Evolutionary conservation across 805 yeast species (phyloP), one percentile per base, ranked within the genome.

Genomic region (Kodamaea laetipori): DNA sequence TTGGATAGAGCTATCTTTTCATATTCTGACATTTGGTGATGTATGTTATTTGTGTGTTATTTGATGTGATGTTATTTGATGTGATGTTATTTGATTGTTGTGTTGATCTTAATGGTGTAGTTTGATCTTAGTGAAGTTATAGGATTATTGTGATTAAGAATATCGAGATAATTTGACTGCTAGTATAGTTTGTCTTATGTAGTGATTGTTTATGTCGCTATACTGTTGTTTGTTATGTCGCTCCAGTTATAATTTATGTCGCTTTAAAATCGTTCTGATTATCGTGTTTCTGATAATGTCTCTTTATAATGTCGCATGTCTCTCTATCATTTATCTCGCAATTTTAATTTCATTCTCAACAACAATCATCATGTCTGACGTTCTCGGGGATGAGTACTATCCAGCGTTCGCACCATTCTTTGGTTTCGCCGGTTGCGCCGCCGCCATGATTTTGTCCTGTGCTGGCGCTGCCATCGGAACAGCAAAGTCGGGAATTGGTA

Each of bases 381-480:
- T 26, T 21, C 25, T 64, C 37, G 70, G 67, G 50, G 77, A 73
- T 55, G 92, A 85, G 63, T 85, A 80, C 60, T 77, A 90, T 25
- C 98, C 99, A 38, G 82, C 82, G 23, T 94, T 86, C 67, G 97
- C 99, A 11, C 98, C 99, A 48, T 94, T 94, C 66, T 82, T 94
- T 62, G 99, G 99, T 32, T 90, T 92, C 67, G 97, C 97, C 30
- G 99, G 97, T 41, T 90, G 98, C 69, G 89, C 94, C 5, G 84
- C 89, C 37, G 96, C 97, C 39, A 87, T 89, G 87, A 78, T 88
- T 17, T 73, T 92, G 46, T 84, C 95, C 45, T 88, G 96, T 60
- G 84, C 92, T n/a, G 99, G 99, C 50, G 98, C 99, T 4, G 98
- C 98, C 48, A 84, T 90, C 54, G 99, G 99, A 46, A 92, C 98